Conservation (phyloP, 202 grass and related monocot species). For the Carex sylvatica region DNA sequence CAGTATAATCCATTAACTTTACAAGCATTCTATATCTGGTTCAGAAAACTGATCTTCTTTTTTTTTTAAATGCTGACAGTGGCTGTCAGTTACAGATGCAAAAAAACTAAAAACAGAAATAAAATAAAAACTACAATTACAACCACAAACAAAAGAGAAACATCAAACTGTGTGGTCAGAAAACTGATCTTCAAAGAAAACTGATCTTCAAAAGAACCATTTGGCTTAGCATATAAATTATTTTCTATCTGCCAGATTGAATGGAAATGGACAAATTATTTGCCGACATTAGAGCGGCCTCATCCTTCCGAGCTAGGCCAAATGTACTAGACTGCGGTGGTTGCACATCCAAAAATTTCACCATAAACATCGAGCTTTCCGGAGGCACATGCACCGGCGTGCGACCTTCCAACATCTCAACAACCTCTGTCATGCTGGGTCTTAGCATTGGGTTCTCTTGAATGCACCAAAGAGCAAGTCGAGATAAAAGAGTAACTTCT, state of each 20-base stretch:
- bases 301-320: not conserved
- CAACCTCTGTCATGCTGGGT: constrained; percentile 46
- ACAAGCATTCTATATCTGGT: not conserved
- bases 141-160: no score
- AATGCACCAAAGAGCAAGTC: constrained; percentile 54
- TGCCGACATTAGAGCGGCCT: not conserved
- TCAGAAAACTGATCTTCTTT: not conserved
- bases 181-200: not conserved
- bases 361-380: constrained; percentile 19
- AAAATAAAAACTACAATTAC: no score
- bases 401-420: constrained; percentile 59
- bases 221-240: not conserved
- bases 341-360: constrained; percentile 22
- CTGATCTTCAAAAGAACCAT: not conserved
- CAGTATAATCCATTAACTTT: not conserved
- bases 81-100: no score
- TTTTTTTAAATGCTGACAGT: no score
- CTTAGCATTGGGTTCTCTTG: constrained; percentile 37
- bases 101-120: no score
- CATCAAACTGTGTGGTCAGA: not conserved
- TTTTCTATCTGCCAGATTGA: not conserved
- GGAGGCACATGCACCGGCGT: constrained; percentile 34
- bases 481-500: constrained; percentile 32
- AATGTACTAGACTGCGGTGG: not conserved
- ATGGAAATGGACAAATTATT: not conserved